Evolutionary conservation across 768 basidiomycete species (phyloP), one percentile per base, ranked within the genome.

Genomic region (Trametopsis cervina): DNA sequence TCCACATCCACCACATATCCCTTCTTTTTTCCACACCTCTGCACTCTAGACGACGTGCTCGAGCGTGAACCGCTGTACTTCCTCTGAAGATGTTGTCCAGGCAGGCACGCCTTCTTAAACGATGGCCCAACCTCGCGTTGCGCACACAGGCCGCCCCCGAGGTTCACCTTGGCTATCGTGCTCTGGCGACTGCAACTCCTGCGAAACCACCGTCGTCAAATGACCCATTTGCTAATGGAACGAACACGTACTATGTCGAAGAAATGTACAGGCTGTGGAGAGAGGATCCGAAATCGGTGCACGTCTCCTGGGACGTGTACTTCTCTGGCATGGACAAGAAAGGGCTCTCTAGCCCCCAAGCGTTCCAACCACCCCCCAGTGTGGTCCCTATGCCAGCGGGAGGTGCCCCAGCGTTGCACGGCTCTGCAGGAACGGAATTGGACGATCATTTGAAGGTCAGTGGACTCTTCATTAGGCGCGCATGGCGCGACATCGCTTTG

Each of bases 261-360:
- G 91, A 95, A 67, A 97, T 97, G 95, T 97, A 95, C 69, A 79
- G 81, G 55, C 81, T 85, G 57, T 92, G 89, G 90, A 78, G 77
- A 65, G 77, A 89, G 69, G 91, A 99, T 67, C 89, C 92, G 37
- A 77, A 80, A 53, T 85, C 88, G 18, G 96, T 99, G 0, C 96
- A 99, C 70, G 73, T 79, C 0, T 96, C 93, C 3, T 99, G 96
- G 96, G 77, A 86, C 51, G 77, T 83, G 44, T 99, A 99, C 70
- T 99, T 99, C 63, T 77, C 83, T 2, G 95, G 90, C 35, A 77
- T 98, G 65, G 93, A 95, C 59, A 85, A 83, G 59, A 85, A 83
- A 58, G 96, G 96, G 40, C 63, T 98, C 9, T 69, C 78, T 2
- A 85, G 84, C 56, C 62, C 77, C 20, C 75, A 89, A 56, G 90